A percentile compares a stretch with the other conserved stretches of the same genome.
phyloP scores from a whole-genome alignment of 148 eudicot genomes.

The Tetragonia tetragonoides region DNA sequence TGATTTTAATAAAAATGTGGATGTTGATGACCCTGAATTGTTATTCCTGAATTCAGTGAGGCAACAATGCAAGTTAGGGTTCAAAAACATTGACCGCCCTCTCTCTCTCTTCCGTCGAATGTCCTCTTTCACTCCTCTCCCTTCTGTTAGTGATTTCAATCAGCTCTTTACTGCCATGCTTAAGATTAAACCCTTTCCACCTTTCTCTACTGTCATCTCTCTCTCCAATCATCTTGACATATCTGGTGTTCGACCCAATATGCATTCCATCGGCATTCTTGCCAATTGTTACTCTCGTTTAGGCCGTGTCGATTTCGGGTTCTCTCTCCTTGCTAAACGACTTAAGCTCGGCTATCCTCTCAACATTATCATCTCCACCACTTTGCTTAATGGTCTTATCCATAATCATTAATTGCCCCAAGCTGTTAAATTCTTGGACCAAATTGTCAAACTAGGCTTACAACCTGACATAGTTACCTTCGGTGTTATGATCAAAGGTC shows the following conservation, averaged over 20 bases:
- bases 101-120: neutral
- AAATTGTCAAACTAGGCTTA: neutral
- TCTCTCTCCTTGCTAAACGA: neutral
- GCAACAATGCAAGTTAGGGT: neutral
- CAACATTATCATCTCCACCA: neutral
- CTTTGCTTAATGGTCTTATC: slow-evolving; percentile 5
- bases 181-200: slow-evolving; percentile 10
- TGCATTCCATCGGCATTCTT: neutral
- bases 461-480: neutral
- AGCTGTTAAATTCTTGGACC: slow-evolving; percentile 17
- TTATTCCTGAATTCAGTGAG: neutral
- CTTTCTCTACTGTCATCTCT: slow-evolving; percentile 1
- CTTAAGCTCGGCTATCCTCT: slow-evolving; percentile 6
- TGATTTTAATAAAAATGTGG: too few species aligned
- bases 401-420: neutral
- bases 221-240: neutral
- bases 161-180: slow-evolving; percentile 2
- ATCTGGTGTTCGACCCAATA: neutral
- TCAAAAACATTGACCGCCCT: neutral
- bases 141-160: slow-evolving; percentile 5
- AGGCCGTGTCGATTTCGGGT: neutral
- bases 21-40: neutral
- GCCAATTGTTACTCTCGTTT: slow-evolving; percentile 10
- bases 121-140: neutral
- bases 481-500: neutral